A percentile compares a stretch with the other conserved stretches of the same genome.
Conservation (phyloP, 352 stramenopile species). For the Phytophthora kernoviae region DNA sequence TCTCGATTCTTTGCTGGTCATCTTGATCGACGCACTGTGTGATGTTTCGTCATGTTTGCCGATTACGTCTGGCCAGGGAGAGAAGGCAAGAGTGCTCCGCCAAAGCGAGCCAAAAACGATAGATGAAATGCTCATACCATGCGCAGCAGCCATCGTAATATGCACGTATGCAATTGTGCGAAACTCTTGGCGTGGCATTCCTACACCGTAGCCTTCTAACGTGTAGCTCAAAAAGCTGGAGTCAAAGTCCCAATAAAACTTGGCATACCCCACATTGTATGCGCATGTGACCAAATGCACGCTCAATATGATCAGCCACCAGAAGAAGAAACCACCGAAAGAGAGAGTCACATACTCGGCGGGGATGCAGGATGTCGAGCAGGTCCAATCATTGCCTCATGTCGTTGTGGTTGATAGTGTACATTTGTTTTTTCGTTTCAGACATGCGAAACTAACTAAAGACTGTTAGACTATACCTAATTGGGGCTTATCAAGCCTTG, state of each 20-base stretch:
- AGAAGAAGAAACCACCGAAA: slow-evolving; percentile 17
- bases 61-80: neutral
- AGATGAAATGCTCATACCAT: slow-evolving; percentile 12
- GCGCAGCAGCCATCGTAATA: slow-evolving; percentile 20
- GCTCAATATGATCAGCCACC: slow-evolving; percentile 21
- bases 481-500: too few species aligned
- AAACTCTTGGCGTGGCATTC: slow-evolving; percentile 21
- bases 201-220: slow-evolving; percentile 20
- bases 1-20: neutral
- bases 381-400: neutral
- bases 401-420: too few species aligned
- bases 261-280: slow-evolving; percentile 17
- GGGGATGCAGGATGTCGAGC: neutral
- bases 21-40: neutral
- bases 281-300: slow-evolving; percentile 17
- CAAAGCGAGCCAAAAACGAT: slow-evolving; percentile 18
- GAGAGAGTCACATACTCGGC: slow-evolving; percentile 12
- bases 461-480: too few species aligned
- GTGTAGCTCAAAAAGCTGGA: slow-evolving; percentile 12
- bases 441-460: too few species aligned
- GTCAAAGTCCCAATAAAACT: slow-evolving; percentile 27
- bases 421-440: too few species aligned
- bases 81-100: slow-evolving; percentile 10
- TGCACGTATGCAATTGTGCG: slow-evolving; percentile 20
- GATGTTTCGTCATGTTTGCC: neutral